Evolutionary conservation across 345 rosid genomes (phyloP).

Genomic region (Ceriops zippeliana): DNA sequence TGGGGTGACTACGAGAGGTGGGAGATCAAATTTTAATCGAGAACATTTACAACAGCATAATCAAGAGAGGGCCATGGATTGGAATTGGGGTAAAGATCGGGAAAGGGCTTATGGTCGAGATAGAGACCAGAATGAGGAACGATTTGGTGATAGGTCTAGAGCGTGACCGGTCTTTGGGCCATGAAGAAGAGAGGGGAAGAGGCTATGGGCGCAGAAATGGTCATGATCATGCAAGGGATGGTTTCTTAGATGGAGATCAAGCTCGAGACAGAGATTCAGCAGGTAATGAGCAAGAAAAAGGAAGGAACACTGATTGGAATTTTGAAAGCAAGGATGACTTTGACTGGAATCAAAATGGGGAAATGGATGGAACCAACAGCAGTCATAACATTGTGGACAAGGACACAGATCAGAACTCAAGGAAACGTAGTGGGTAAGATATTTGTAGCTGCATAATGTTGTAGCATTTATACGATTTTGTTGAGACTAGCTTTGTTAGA

Average conservation of each 20-base stretch:
- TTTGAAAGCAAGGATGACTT: conserved; percentile 31
- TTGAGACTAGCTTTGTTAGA: neutral
- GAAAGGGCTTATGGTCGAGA: conserved; percentile 52
- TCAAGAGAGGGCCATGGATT: conserved; percentile 27
- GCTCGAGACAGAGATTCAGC: conserved; percentile 36
- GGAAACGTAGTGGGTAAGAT: conserved; percentile 56
- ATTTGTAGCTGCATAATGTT: neutral
- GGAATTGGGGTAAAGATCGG: conserved; percentile 42
- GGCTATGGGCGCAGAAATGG: conserved; percentile 37
- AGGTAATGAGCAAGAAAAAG: conserved; percentile 37
- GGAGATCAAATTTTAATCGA: conserved; percentile 44
- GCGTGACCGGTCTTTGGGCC: conserved; percentile 48
- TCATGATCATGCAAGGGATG: conserved; percentile 45
- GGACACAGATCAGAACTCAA: conserved; percentile 35
- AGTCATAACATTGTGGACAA: conserved; percentile 26
- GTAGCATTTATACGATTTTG: neutral
- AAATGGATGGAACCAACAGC: conserved; percentile 31
- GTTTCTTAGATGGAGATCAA: conserved; percentile 43
- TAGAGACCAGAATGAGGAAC: conserved; percentile 38
- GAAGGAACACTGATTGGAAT: conserved; percentile 26
- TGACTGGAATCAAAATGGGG: conserved; percentile 37
- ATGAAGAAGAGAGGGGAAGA: conserved; percentile 41
- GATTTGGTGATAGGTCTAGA: conserved; percentile 50
- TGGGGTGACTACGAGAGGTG: conserved; percentile 66
- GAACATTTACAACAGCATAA: conserved; percentile 41